Percentiles rank a stretch among this genome's conserved stretches.
Conservation (phyloP, 306 rosid genomes). For the Malus asiatica region DNA sequence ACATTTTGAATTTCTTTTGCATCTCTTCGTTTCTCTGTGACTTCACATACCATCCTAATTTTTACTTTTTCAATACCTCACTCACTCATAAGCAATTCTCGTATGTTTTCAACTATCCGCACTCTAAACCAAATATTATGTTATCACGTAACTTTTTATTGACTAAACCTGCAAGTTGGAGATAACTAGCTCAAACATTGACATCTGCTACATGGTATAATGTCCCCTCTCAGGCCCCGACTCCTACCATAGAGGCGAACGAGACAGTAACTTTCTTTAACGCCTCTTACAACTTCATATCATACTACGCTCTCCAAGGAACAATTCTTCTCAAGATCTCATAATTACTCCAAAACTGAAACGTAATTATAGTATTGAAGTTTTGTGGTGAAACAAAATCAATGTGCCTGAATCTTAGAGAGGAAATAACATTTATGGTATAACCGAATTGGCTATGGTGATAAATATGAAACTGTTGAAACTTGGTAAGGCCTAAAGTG, state of each 20-base stretch:
- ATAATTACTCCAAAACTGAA: not conserved
- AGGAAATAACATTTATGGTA: constrained; percentile 24
- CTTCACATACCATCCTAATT: constrained; percentile 32
- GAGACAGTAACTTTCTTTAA: too few species aligned
- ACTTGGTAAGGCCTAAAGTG: not conserved
- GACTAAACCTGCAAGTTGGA: not conserved
- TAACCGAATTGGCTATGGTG: not conserved
- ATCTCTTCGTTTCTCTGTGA: constrained; percentile 16
- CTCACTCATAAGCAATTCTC: constrained; percentile 21
- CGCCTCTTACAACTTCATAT: not conserved
- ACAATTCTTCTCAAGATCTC: not conserved
- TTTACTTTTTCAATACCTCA: constrained; percentile 41
- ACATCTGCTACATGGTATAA: not conserved
- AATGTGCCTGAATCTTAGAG: constrained; percentile 1
- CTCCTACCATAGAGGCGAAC: not conserved
- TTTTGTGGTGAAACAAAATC: constrained; percentile 19
- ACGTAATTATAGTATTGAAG: constrained; percentile 14
- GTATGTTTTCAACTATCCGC: not conserved
- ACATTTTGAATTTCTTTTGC: constrained; percentile 35
- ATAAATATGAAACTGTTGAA: constrained; percentile 3
- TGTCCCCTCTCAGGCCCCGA: not conserved
- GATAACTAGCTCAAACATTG: not conserved
- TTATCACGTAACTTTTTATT: too few species aligned
- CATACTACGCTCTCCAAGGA: too few species aligned
- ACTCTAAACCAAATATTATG: not conserved